Base-by-base conservation (phyloP, 2,329 filamentous ascomycete genomes). In the Parastagonospora nodorum region DNA sequence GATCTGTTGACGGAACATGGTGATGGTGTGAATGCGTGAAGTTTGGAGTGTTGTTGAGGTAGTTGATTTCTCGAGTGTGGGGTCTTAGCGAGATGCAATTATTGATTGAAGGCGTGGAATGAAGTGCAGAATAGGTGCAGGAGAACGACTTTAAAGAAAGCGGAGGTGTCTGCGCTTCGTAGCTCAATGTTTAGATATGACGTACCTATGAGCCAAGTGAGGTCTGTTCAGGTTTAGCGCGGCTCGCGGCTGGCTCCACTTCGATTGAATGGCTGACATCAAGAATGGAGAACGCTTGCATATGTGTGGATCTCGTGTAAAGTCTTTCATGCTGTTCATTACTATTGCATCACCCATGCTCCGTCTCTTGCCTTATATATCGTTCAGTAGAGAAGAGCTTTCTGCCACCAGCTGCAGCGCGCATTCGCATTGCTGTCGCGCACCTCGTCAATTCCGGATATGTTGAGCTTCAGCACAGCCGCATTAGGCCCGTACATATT, bases 371-470 rank as follows among this genome's bases (percentile, higher is more conserved):
- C 32, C 24, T 38, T n/a, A 45, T 10, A 19, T 16, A 12, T 24
- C 29, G 19, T 10, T 27, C 19, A 42, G 27, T 63, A 66, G 52
- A 74, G 80, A 48, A 79, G 57, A 28, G 69, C 77, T 63, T 78
- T 75, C 69, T 83, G 80, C 82, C 81, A 84, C 73, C 75, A 84
- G 46, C 69, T 67, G 66, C 82, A 84, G 56, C 82, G 72, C 36
- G 61, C 60, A 58, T 79, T 81, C 8, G 74, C 75, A 48, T 77
- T 75, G 9, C 71, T 69, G 66, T 84, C 82, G 51, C 54, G 70
- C 32, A 71, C 64, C 50, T 75, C 65, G 24, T 63, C 69, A 30
- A 81, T 78, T 8, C 70, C 71, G 1, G 69, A 71, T 8, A 74
- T 66, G 32, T 75, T 76, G 32, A 84, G 63, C 14, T 75, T 71